These are phyloP conservation scores for Ambrosiella xylebori DNA, from an alignment of 2,329 filamentous ascomycete species.

Conservation along the genomic window DNA sequence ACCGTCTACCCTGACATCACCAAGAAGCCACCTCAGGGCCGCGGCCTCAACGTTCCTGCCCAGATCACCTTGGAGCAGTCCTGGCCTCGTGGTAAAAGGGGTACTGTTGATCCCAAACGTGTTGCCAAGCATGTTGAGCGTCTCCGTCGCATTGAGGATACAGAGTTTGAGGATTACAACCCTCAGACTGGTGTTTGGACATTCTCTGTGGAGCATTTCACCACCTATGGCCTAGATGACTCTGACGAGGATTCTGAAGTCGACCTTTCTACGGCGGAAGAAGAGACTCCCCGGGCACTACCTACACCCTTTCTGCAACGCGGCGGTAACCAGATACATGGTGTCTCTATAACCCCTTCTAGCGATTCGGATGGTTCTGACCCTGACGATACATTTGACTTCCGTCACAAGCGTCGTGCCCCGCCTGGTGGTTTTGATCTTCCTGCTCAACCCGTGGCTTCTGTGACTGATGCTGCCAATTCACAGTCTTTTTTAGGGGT, in stretches of 20 bases:
- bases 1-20: slow-evolving; percentile 69
- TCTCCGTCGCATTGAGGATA: slow-evolving; percentile 62
- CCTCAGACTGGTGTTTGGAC: slow-evolving; percentile 68
- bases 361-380: slow-evolving; percentile 15
- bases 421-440: slow-evolving; percentile 68
- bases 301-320: background rate
- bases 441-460: slow-evolving; percentile 36
- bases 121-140: slow-evolving; percentile 70
- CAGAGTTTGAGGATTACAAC: slow-evolving; percentile 68
- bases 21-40: slow-evolving; percentile 69
- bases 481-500: slow-evolving; percentile 77
- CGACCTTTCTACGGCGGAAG: slow-evolving; percentile 1
- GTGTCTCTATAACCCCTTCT: slow-evolving; percentile 7
- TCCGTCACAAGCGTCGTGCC: slow-evolving; percentile 29
- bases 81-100: slow-evolving; percentile 58
- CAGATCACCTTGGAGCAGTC: slow-evolving; percentile 80
- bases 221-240: slow-evolving; percentile 78
- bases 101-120: slow-evolving; percentile 38
- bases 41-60: slow-evolving; percentile 82
- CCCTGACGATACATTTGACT: slow-evolving; percentile 40
- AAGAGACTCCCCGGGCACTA: background rate
- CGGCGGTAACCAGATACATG: background rate
- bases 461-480: slow-evolving; percentile 18
- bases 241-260: slow-evolving; percentile 41
- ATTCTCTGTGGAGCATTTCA: slow-evolving; percentile 92